Base-by-base conservation (phyloP, 23 red algal genomes). In the Gracilaria caudata region DNA sequence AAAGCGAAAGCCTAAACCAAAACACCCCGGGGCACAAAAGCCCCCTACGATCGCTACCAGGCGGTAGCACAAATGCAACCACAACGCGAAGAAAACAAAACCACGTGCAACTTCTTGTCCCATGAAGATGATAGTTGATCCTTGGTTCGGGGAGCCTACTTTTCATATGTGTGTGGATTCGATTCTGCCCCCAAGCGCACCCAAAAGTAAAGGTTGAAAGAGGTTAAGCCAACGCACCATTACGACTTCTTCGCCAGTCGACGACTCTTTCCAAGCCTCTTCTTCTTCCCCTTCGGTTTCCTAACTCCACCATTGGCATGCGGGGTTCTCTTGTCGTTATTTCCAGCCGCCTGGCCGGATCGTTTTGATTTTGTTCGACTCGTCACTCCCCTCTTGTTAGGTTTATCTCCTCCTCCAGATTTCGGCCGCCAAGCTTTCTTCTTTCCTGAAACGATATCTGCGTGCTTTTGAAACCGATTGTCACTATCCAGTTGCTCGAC, bases 401-500 rank as follows among this genome's bases (percentile, higher is more conserved):
- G 3, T 85, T 36, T 47, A 8, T 58, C 54, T 61, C 23, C 53
- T 40, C 17, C 32, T 68, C 38, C 40, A 9, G 40, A 17, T 43
- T 24, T 78, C 33, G 30, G 35, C 9, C 72, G 65, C 83, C 83
- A 87, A 9, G 65, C 46, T 64, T 87, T 77, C 72, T 75, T 73
- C 68, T 77, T 77, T 21, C 83, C 83, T 12, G 38, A 51, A 7
- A 46, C 65, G 30, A 87, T 77, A 49, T 87, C 83, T 19, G 32
- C 35, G 20, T 87, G 65, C 8, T 64, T 36, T 60, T 75, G 83
- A 34, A 87, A 87, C 2, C 32, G 45, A 29, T 78, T 87, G 21
- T 87, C 63, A 45, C 64, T 73, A 80, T 90, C 91, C 10, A 94
- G 51, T 59, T 94, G 81, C 64, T 94, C 91, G 55, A 94, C 53